Evolutionary conservation across 2,329 filamentous ascomycete species (phyloP), one percentile per base, ranked within the genome.

Genomic region (Alternaria ventricosa): DNA sequence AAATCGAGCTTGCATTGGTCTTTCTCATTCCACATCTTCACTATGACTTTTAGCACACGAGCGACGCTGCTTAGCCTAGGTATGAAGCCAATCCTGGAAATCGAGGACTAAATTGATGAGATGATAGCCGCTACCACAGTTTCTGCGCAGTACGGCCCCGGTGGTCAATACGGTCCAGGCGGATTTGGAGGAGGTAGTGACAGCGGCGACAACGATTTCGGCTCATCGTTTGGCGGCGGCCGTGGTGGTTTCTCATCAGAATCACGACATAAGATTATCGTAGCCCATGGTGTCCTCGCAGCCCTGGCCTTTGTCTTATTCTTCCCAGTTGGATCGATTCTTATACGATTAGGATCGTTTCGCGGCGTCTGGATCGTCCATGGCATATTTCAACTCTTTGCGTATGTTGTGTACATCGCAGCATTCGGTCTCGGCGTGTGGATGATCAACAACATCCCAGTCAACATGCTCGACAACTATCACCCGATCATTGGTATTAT

Each of bases 401-500:
- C 82, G 10, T 81, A 86, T 55, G 64, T 82, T 10, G 61, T 87
- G 25, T 83, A 80, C 60, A 81, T 85, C 54, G 82, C 80, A 1
- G 86, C 84, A 0, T 80, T 86, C 28, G 85, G 82, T 1, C 67
- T 87, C 1, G 87, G 87, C 1, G 75, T 88, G 55, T 83, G 81
- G 51, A 75, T 88, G 30, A 84, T 83, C 7, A 78, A 75, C n/a
- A 71, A 70, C 25, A 66, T 74, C 1, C 75, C 71, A 8, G 57
- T 70, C 20, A 69, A 66, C 27, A 55, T 78, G 10, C 57, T 75
- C 8, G 53, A 67, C 82, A 45, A 77, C 55, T 82, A 84, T 53
- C 87, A 88, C 65, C 80, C 84, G 1, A 81, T 87, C 63, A 86
- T 88, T 50, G 87, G 87, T 11, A 81, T 86, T 6, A 75, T 87